Evolutionary conservation across 495 filamentous ascomycete genomes (phyloP).

Genomic region (Penicillium angulare): DNA sequence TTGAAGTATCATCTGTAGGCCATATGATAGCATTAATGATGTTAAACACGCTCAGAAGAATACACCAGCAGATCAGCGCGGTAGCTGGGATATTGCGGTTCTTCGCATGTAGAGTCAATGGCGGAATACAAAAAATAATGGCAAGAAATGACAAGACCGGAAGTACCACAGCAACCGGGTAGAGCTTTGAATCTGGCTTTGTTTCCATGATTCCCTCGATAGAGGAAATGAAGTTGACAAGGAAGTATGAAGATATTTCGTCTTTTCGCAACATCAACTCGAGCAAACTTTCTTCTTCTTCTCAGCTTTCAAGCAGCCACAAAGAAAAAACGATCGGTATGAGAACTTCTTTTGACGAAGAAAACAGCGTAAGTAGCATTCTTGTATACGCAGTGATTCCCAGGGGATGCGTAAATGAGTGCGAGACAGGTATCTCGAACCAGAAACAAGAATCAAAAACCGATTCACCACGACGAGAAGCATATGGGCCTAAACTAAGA

Average conservation of each 20-base stretch:
- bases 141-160: slow-evolving; percentile 56
- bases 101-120: slow-evolving; percentile 39
- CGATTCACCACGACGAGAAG: background rate
- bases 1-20: slow-evolving; percentile 63
- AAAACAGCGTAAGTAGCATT: too few relatives aligned
- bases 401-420: background rate
- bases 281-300: background rate
- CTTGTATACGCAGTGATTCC: background rate
- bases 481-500: background rate
- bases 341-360: too few relatives aligned
- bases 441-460: background rate
- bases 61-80: slow-evolving; percentile 61
- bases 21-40: slow-evolving; percentile 81
- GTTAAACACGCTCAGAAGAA: slow-evolving; percentile 63
- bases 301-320: too few relatives aligned
- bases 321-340: too few relatives aligned
- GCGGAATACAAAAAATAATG: slow-evolving; percentile 51
- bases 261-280: too few relatives aligned
- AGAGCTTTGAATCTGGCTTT: slow-evolving; percentile 6
- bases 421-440: background rate
- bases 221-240: too few relatives aligned
- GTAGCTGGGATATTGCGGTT: slow-evolving; percentile 50
- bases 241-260: too few relatives aligned
- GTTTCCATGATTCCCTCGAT: background rate
- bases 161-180: slow-evolving; percentile 35